These are phyloP conservation scores for Gynostemma pentaphyllum DNA, from an alignment of 306 rosid genomes.

Conservation along the genomic window DNA sequence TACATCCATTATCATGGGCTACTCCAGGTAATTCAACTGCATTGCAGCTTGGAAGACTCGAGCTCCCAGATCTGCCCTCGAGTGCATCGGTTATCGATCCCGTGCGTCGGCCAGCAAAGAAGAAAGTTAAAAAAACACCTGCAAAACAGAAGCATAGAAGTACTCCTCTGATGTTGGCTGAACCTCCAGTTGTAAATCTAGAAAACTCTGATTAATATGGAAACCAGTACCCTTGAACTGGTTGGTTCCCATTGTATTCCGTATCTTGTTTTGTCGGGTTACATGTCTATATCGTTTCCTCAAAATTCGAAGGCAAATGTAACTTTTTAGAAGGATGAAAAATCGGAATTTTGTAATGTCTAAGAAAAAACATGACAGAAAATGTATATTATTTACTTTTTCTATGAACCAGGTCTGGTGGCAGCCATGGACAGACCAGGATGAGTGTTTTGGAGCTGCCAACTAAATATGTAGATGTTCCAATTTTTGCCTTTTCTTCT, in stretches of 20 bases:
- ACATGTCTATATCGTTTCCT: not conserved
- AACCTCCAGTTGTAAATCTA: not conserved
- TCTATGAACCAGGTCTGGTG: no score
- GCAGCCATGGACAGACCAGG: no score
- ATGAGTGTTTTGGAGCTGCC: no score
- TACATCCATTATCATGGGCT: slow-evolving; percentile 45
- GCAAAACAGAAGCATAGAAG: slow-evolving; percentile 9
- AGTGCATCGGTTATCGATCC: slow-evolving; percentile 21
- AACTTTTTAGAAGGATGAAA: not conserved
- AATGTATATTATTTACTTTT: not conserved
- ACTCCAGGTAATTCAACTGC: slow-evolving; percentile 27
- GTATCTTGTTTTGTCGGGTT: slow-evolving; percentile 1
- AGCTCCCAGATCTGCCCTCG: slow-evolving; percentile 13
- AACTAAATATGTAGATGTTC: no score
- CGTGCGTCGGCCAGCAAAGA: slow-evolving; percentile 41
- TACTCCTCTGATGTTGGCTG: not conserved
- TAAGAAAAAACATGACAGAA: not conserved
- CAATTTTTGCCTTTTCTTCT: no score
- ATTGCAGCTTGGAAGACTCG: slow-evolving; percentile 18
- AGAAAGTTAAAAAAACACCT: slow-evolving; percentile 36
- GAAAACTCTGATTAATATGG: slow-evolving; percentile 14
- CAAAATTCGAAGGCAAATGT: not conserved
- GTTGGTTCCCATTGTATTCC: not conserved
- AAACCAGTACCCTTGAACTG: not conserved
- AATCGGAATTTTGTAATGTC: not conserved